phyloP scores from a whole-genome alignment of 169 alveolate species.

The Cryptosporidium ryanae region DNA sequence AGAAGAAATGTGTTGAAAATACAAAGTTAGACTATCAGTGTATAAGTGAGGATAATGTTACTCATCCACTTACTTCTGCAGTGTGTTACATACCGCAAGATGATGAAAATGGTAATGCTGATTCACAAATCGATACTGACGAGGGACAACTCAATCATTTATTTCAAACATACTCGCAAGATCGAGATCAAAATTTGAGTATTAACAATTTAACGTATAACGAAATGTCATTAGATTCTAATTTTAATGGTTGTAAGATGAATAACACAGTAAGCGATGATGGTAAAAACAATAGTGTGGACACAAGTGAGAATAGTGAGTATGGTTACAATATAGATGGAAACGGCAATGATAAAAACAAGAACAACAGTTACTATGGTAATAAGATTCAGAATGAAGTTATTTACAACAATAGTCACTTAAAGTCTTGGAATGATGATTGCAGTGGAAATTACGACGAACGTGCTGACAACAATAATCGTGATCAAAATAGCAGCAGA shows the following conservation, averaged over 20 bases:
- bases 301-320: neutral
- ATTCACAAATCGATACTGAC: neutral
- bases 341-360: neutral
- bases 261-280: neutral
- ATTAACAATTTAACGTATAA: neutral
- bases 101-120: neutral
- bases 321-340: neutral
- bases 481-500: neutral
- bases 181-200: neutral
- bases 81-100: neutral
- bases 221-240: neutral
- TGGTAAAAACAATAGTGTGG: neutral
- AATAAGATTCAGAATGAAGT: neutral
- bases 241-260: neutral
- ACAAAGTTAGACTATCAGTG: conserved; percentile 30
- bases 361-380: neutral
- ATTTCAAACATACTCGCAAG: neutral
- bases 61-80: neutral
- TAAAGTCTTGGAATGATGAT: neutral
- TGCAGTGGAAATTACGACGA: neutral
- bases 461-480: neutral
- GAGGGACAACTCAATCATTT: neutral
- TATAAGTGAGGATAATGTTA: conserved; percentile 5
- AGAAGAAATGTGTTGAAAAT: conserved; percentile 25
- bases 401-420: neutral